Evolutionary conservation across 2,329 filamentous ascomycete genomes (phyloP), one percentile per base, ranked within the genome.

Genomic region (Colletotrichum noveboracense): DNA sequence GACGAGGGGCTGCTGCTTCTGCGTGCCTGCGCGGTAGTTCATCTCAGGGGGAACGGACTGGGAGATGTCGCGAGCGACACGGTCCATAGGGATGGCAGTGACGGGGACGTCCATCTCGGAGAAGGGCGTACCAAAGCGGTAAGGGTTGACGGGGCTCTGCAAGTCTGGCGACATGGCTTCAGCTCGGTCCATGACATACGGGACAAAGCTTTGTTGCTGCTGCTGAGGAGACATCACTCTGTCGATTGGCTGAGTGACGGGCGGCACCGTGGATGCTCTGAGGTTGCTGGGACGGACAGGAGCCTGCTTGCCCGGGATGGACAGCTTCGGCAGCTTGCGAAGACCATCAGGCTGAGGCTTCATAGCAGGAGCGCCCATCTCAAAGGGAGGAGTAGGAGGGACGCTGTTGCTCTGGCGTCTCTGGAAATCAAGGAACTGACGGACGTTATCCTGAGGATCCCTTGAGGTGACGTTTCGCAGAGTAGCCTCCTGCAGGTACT

Each of bases 21-120:
- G 76, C 83, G 38, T 55, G 26, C 71, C 81, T 56, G 87, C 83
- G 36, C 92, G 91, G 87, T 94, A 98, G 82, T 92, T 93, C 96
- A 98, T 98, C 85, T 98, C 93, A 8, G 96, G 96, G 58, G 96
- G 96, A 0, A 98, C 96, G 7, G 96, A 98, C 84, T 98, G 95
- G 30, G 95, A 98, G 62, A 89, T 88, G 81, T 97, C 94, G 66
- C 96, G 94, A 60, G 93, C 89, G 36, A 98, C 88, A 8, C 94
- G 94, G 0, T 93, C 94, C 18, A 92, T 80, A 2, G 92, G 91
- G 58, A 96, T 88, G 4, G 93, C 90, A 1, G 95, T 97, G 75
- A 97, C 86, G 1, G 96, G 96, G 14, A 96, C 92, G 82, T 98
- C 96, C 89, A 96, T 93, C 81, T 98, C 96, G 3, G 96, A 98